phyloP scores from a whole-genome alignment of 768 basidiomycete genomes.

The Leccinellum albellum region DNA sequence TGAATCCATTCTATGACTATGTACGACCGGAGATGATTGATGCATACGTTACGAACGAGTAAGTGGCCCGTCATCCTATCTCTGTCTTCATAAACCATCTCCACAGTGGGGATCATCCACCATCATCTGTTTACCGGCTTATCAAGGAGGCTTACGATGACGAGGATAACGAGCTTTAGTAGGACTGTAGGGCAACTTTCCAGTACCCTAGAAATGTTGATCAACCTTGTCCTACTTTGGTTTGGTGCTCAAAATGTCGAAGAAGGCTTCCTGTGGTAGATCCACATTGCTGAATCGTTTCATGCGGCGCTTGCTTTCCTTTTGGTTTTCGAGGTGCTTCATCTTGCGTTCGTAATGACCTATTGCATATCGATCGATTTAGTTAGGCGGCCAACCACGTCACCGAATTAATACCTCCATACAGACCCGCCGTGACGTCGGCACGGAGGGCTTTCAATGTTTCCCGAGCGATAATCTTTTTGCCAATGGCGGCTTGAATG shows the following conservation, averaged over 20 bases:
- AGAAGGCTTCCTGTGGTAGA: constrained; percentile 95
- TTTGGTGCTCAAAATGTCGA: constrained; percentile 74
- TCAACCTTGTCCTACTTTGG: constrained; percentile 20
- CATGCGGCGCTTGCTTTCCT: constrained; percentile 87
- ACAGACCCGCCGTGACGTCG: constrained; percentile 91
- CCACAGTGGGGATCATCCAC: constrained; percentile 89
- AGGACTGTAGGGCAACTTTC: not conserved
- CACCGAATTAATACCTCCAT: constrained; percentile 56
- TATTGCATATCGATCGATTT: constrained; percentile 15
- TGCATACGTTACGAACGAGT: constrained; percentile 97
- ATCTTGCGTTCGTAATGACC: constrained; percentile 93
- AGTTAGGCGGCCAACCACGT: not conserved
- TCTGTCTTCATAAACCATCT: constrained; percentile 5
- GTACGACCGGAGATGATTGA: constrained; percentile 89
- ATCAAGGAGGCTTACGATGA: constrained; percentile 96
- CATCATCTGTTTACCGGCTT: constrained; percentile 87
- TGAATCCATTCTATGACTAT: constrained; percentile 97
- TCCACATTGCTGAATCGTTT: constrained; percentile 86
- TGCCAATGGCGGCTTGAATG: constrained; percentile 90
- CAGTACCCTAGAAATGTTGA: not conserved
- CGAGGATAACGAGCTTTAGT: constrained; percentile 74
- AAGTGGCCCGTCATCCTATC: constrained; percentile 35
- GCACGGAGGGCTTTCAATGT: constrained; percentile 81
- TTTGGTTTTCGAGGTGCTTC: constrained; percentile 85
- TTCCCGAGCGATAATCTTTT: constrained; percentile 84